Conservation (phyloP, 2,329 filamentous ascomycete species). For the Malbranchea zuffiana region DNA sequence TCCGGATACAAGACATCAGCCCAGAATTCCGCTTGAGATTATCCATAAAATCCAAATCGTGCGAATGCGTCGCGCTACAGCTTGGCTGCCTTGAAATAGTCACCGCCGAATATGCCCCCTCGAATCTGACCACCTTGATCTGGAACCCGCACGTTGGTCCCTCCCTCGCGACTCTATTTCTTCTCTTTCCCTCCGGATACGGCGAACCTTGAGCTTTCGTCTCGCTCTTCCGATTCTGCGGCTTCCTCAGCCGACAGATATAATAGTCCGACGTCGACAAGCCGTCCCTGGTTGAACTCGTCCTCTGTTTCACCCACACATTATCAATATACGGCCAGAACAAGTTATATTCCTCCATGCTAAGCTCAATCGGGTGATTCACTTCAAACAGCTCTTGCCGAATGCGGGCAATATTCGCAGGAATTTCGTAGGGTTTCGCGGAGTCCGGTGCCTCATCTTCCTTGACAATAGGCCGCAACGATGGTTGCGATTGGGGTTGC, state of each 20-base stretch:
- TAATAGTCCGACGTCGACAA: constrained; percentile 38
- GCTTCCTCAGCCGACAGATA: constrained; percentile 36
- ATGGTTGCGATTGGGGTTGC: neutral
- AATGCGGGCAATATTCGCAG: constrained; percentile 34
- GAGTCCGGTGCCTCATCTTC: constrained; percentile 1
- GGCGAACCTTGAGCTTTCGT: constrained; percentile 15
- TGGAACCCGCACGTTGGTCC: constrained; percentile 39
- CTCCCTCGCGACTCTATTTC: constrained; percentile 36
- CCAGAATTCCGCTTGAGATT: constrained; percentile 39
- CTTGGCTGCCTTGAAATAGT: constrained; percentile 35
- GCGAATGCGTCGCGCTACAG: constrained; percentile 32
- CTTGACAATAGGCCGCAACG: neutral
- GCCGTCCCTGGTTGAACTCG: constrained; percentile 32
- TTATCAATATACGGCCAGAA: constrained; percentile 42
- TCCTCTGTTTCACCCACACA: constrained; percentile 40
- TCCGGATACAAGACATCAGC: constrained; percentile 37
- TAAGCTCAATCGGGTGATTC: constrained; percentile 38
- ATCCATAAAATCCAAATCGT: constrained; percentile 40
- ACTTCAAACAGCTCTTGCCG: constrained; percentile 36
- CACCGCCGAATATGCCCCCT: constrained; percentile 34
- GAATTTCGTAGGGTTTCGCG: constrained; percentile 25
- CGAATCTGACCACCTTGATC: constrained; percentile 37
- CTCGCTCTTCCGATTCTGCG: constrained; percentile 21
- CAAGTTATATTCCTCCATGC: constrained; percentile 35
- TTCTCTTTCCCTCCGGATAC: constrained; percentile 36